Conservation (phyloP, 441 rosid species). For the Populus hybrid region DNA sequence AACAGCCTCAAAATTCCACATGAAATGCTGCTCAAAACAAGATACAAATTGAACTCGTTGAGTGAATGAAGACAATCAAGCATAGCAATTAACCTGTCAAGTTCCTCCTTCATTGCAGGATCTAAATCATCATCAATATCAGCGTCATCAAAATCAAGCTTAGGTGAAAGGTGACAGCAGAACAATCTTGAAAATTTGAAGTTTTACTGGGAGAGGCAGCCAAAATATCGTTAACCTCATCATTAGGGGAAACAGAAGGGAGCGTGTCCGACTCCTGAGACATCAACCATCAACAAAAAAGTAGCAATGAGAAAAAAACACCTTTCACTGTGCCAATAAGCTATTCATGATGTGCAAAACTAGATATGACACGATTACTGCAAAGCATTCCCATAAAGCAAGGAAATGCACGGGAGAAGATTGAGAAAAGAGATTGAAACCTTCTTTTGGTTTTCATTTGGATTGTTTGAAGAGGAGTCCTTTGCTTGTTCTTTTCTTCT, state of each 20-base stretch:
- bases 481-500: conserved; percentile 28
- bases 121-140: conserved; percentile 87
- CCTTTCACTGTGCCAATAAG: too few species aligned
- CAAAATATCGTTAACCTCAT: conserved; percentile 34
- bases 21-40: conserved; percentile 2
- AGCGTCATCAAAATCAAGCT: conserved; percentile 49
- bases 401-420: background rate
- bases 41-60: background rate
- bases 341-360: too few species aligned
- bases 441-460: conserved; percentile 37
- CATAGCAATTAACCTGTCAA: conserved; percentile 57
- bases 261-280: conserved; percentile 47
- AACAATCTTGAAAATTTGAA: conserved; percentile 37
- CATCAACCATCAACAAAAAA: background rate
- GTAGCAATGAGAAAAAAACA: too few species aligned
- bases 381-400: background rate
- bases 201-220: conserved; percentile 35
- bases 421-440: conserved; percentile 28
- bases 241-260: conserved; percentile 35
- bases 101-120: conserved; percentile 80
- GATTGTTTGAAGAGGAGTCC: conserved; percentile 35
- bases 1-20: background rate
- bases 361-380: background rate
- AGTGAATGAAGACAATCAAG: background rate
- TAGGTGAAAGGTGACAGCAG: too few species aligned